Base-by-base conservation (phyloP, 805 yeast species). In the Candida xyloterini region DNA sequence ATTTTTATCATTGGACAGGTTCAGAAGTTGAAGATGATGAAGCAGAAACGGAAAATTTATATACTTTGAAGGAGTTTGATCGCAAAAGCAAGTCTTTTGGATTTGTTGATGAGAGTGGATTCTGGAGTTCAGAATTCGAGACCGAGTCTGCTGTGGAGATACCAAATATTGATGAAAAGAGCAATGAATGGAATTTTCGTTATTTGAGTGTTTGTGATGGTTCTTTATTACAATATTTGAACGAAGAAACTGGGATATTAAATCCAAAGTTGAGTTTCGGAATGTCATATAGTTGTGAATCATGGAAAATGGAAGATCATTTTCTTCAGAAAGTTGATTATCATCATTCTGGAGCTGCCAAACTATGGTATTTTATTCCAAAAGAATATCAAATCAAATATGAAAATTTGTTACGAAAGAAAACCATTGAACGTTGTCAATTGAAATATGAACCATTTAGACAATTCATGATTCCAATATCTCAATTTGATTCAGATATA, bases 261-360 rank as follows among this genome's bases (percentile, higher is more conserved):
- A 59, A 54, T 15, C 69, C 86, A 0, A 57, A 60, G n/a, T 36
- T 78, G 26, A 68, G 70, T 31, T 63, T 79, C 9, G 78, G 76
- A 1, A 73, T 74, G 76, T 62, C 77, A 2, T 74, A 71, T 46
- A 70, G 81, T 35, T 60, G 74, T 2, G 71, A 72, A 36, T 68
- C 75, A 30, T 83, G 87, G 87, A 57, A 60, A 15, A 57, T 70
- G 38, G 84, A 77, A 48, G 89, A 82, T 47, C 83, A 77, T 44
- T 76, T 74, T 56, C 56, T 81, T 2, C 77, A 78, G 30, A 53
- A 65, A 9, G 61, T 71, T 21, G 78, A 76, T 51, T 81, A 70
- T 45, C 75, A 71, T 32, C 78, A 77, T 46, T 48, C 67, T 34
- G 90, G 89, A 2, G 73, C 74, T 6, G 52, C 66, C 10, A 75